These are phyloP conservation scores for Orbilia brochopaga DNA, from an alignment of 2,329 filamentous ascomycete genomes.

Conservation along the genomic window DNA sequence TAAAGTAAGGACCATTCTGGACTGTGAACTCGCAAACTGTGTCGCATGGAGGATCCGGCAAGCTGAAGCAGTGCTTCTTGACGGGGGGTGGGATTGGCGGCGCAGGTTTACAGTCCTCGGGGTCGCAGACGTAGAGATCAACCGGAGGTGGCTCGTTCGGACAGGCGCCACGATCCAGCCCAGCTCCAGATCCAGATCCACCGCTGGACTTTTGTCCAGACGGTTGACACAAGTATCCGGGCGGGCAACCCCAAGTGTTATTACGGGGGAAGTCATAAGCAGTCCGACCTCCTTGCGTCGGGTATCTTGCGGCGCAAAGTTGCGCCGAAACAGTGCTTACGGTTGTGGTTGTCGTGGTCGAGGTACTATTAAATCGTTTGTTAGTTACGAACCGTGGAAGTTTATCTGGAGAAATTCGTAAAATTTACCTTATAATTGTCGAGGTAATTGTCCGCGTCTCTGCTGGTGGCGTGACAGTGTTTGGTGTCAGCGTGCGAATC, in stretches of 20 bases:
- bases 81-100: conserved; percentile 17
- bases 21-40: conserved; percentile 32
- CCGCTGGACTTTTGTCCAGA: conserved; percentile 3
- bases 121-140: conserved; percentile 37
- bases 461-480: background rate
- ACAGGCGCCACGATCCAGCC: conserved; percentile 33
- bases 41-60: conserved; percentile 16
- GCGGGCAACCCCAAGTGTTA: conserved; percentile 46
- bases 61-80: conserved; percentile 24
- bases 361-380: background rate
- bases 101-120: conserved; percentile 38
- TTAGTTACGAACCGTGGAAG: conserved; percentile 12
- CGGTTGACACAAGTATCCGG: conserved; percentile 35
- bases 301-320: conserved; percentile 45
- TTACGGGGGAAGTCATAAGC: conserved; percentile 44
- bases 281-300: conserved; percentile 25
- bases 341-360: conserved; percentile 18
- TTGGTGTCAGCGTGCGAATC: conserved; percentile 22
- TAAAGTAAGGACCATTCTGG: conserved; percentile 39
- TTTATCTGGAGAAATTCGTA: background rate
- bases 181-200: background rate
- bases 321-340: conserved; percentile 34
- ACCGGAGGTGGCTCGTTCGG: conserved; percentile 42
- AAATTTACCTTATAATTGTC: conserved; percentile 31
- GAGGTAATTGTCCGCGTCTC: conserved; percentile 9